Base-by-base conservation (phyloP, 2,329 filamentous ascomycete species). In the Taxawa tesnikishii region DNA sequence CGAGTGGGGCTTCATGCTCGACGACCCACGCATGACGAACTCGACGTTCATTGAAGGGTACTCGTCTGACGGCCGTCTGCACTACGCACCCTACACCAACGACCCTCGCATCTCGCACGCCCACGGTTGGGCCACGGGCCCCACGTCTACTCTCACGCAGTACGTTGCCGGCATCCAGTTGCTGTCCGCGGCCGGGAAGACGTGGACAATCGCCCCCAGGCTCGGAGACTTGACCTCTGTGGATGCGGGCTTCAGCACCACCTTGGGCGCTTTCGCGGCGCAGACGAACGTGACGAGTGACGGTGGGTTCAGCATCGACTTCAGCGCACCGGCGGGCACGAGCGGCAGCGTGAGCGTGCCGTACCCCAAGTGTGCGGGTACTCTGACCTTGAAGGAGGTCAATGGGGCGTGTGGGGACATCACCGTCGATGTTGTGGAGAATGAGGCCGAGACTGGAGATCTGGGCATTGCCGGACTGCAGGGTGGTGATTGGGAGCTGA, bases 51-150 rank as follows among this genome's bases (percentile, higher is more conserved):
- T 58, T 12, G 60, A 63, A 40, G 60, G 60, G 3, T 62, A 59
- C 38, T 42, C 49, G 6, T 46, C 53, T 5, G 52, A 60, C 38
- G 60, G 58, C 9, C 26, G 50, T 2, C 44, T 68, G 11, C 59
- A 62, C 36, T 69, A 70, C 32, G 59, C 63, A 3, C 60, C 63
- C 0, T 70, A 69, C 37, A 40, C 32, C 7, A 39, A 43, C 17
- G 41, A 43, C 15, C 35, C 39, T 5, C 18, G 41, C 0, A 39
- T 68, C 12, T 58, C 50, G 2, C 63, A 67, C 40, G 63, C 65
- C 0, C 65, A 68, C 32, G 63, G 63, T 3, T 70, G 65, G 66
- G 53, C 61, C 0, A 67, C 63, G 0, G 63, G 64, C 0, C 65
- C 65, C 3, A 64, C 63, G 1, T 54, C 49, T 2, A 55, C 57